A percentile compares a stretch with the other conserved stretches of the same genome.
Evolutionary conservation across 805 yeast species (phyloP).

Genomic region (Barnettozyma vustinii): DNA sequence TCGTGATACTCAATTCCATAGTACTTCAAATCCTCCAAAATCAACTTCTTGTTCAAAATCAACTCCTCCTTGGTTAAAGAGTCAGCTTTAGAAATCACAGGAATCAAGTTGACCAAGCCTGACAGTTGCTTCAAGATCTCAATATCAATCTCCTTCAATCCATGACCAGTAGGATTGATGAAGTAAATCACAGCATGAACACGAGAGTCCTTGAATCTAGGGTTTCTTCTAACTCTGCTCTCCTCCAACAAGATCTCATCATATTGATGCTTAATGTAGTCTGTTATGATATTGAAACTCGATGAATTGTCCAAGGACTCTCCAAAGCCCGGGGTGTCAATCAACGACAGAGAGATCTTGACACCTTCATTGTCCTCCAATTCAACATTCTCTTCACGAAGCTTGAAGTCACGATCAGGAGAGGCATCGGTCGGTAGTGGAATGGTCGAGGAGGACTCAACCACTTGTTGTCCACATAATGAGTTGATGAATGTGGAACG

Average conservation of each 20-base stretch:
- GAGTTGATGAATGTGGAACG: conserved; percentile 92
- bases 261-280: conserved; percentile 74
- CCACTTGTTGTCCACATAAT: conserved; percentile 83
- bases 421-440: conserved; percentile 46
- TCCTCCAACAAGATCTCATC: conserved; percentile 81
- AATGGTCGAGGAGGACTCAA: conserved; percentile 60
- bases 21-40: conserved; percentile 69
- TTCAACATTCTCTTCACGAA: conserved; percentile 78
- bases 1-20: conserved; percentile 68
- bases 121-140: conserved; percentile 74
- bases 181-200: conserved; percentile 73
- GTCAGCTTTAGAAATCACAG: conserved; percentile 82
- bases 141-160: conserved; percentile 71
- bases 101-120: conserved; percentile 77
- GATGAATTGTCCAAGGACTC: conserved; percentile 63
- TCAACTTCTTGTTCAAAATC: conserved; percentile 64
- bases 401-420: conserved; percentile 48
- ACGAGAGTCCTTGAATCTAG: conserved; percentile 79
- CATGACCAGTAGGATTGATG: conserved; percentile 82
- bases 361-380: conserved; percentile 83
- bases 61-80: conserved; percentile 78
- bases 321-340: conserved; percentile 84
- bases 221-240: conserved; percentile 76
- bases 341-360: conserved; percentile 67
- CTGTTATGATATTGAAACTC: conserved; percentile 66